phyloP scores from a whole-genome alignment of 176 grass and related monocot species.

The Guadua angustifolia region DNA sequence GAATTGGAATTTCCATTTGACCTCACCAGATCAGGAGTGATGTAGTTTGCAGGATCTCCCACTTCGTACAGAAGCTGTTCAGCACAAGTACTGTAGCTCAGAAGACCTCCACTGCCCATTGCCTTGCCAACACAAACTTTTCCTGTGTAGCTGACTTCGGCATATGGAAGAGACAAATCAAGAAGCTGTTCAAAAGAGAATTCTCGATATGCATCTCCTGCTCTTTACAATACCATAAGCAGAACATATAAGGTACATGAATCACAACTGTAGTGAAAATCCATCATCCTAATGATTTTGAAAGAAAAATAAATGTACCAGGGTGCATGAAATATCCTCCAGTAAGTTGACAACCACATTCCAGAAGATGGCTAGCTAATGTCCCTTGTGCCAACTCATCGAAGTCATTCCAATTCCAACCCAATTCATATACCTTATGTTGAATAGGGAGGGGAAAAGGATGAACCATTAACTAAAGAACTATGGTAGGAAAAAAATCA shows the following conservation, averaged over 20 bases:
- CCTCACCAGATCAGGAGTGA: constrained; percentile 95
- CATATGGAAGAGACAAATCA: constrained; percentile 92
- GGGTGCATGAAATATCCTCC: constrained; percentile 99
- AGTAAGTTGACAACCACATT: constrained; percentile 97
- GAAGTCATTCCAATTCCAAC: constrained; percentile 84
- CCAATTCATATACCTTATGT: constrained; percentile 88
- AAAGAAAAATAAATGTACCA: constrained; percentile 57
- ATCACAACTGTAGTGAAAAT: constrained; percentile 17
- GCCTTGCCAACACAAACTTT: constrained; percentile 78
- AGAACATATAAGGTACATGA: constrained; percentile 37
- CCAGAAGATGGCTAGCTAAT: constrained; percentile 89
- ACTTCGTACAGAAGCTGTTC: constrained; percentile 96
- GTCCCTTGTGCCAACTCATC: constrained; percentile 74
- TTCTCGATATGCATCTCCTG: constrained; percentile 78
- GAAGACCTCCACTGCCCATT: constrained; percentile 75
- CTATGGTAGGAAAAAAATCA: not conserved
- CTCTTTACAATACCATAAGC: constrained; percentile 44
- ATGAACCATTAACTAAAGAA: constrained; percentile 40
- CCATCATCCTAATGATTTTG: constrained; percentile 31
- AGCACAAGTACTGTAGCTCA: constrained; percentile 73
- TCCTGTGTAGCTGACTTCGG: constrained; percentile 74
- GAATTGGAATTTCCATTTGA: constrained; percentile 32
- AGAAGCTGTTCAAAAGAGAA: constrained; percentile 83
- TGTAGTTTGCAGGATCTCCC: constrained; percentile 79
- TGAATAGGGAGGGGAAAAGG: constrained; percentile 38